Percentiles rank a stretch among this genome's conserved stretches.
Evolutionary conservation across 345 rosid species (phyloP).

Genomic region (Streptanthus diversifolius): DNA sequence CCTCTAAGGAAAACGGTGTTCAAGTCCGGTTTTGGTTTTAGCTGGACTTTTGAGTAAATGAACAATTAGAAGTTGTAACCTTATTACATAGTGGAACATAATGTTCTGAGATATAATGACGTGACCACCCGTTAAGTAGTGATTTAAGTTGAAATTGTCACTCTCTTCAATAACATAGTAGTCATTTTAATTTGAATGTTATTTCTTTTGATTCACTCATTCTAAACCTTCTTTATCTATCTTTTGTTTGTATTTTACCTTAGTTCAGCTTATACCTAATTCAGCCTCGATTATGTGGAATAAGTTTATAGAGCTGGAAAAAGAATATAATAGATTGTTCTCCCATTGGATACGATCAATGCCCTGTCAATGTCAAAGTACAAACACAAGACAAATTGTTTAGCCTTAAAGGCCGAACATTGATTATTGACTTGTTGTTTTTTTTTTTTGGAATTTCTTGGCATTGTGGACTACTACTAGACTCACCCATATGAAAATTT

Average conservation of each 20-base stretch:
- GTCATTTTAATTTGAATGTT: not conserved
- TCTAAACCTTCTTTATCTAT: not conserved
- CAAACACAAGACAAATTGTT: slow-evolving; percentile 15
- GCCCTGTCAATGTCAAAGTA: slow-evolving; percentile 19
- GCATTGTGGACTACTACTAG: not conserved
- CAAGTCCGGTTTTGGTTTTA: not conserved
- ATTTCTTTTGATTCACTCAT: not conserved
- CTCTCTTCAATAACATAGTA: not conserved
- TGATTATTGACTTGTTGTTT: not conserved
- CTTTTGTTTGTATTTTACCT: not conserved
- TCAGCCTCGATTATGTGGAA: not conserved
- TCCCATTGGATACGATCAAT: slow-evolving; percentile 26
- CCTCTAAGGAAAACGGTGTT: not conserved
- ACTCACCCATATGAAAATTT: not conserved
- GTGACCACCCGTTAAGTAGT: not conserved
- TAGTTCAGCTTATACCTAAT: not conserved
- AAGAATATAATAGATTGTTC: not conserved
- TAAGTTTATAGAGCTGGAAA: not conserved
- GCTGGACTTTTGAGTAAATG: not conserved
- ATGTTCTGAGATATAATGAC: not conserved
- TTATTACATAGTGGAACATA: not conserved
- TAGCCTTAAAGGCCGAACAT: slow-evolving; percentile 5
- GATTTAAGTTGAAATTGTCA: not conserved
- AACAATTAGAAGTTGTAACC: not conserved
- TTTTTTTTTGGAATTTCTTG: not conserved